Evolutionary conservation across 768 basidiomycete species (phyloP), one percentile per base, ranked within the genome.

Genomic region (Boletus insuetus): DNA sequence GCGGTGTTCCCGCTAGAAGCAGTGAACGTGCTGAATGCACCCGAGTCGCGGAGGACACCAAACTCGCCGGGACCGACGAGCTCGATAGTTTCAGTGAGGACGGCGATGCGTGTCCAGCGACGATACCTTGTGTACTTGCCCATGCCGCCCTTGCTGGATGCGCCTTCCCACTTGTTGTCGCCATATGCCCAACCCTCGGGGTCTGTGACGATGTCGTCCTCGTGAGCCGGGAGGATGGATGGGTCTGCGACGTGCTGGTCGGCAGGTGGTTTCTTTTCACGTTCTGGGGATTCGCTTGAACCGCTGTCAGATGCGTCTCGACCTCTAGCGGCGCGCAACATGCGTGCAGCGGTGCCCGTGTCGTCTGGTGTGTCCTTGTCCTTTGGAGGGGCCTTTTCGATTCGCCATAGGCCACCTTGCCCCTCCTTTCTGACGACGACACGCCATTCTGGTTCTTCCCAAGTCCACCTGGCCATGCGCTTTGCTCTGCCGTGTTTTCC

Each of bases 161-260:
- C 77, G 19, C 75, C 79, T 66, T 97, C 94, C 94, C 94, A 98
- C 69, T 97, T 96, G 69, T 98, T 98, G 62, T 95, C 94, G 3
- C 86, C 88, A 64, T 94, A 97, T 7, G 94, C 81, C 94, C 94
- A 98, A 5, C 94, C 94, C 56, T 95, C 92, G 4, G 77, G 67
- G 66, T 98, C 94, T 2, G 94, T 96, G 37, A 74, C 67, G 29
- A 75, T 73, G 42, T 85, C 82, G 50, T 83, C 82, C 3, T 79
- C 79, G 16, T 73, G 71, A 3, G 68, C 64, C 38, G 50, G 73
- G 64, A 51, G 71, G 47, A 63, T 69, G 32, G 65, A 59, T 3
- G 65, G 54, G 46, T 71, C 69, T 16, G 71, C 67, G 19, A 58
- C 34, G 47, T 69, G 65, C 14, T 63, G 66, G 17, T 70, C 67